Conservation (phyloP, 352 stramenopile genomes). For the Globisporangium spiculum region DNA sequence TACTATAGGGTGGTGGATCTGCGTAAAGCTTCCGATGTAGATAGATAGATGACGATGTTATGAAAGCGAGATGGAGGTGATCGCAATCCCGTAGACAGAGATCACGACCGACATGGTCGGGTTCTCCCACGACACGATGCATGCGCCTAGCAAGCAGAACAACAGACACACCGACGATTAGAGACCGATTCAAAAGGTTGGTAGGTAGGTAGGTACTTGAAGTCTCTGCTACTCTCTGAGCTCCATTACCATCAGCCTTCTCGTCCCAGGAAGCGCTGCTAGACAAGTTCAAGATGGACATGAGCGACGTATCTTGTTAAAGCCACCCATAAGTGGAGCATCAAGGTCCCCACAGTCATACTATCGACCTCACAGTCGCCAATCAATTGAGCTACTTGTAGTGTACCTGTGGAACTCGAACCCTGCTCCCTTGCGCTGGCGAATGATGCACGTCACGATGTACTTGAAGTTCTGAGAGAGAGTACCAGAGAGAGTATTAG, state of each 20-base stretch:
- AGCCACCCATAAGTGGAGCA: too few relatives aligned
- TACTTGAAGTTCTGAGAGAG: conserved; percentile 79
- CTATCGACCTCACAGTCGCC: too few relatives aligned
- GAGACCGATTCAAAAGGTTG: background rate
- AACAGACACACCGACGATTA: background rate
- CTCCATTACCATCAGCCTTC: conserved; percentile 52
- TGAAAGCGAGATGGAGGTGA: conserved; percentile 21
- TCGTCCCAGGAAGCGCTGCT: conserved; percentile 73
- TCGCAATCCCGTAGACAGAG: conserved; percentile 65
- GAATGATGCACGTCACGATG: conserved; percentile 68
- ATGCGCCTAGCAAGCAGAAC: conserved; percentile 34
- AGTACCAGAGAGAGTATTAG: background rate
- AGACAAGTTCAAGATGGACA: background rate
- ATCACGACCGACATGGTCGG: conserved; percentile 61
- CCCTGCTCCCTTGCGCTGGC: conserved; percentile 61
- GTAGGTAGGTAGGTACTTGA: too few relatives aligned
- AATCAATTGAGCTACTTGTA: background rate
- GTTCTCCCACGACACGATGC: conserved; percentile 78
- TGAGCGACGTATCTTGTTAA: background rate
- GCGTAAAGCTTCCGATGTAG: too few relatives aligned
- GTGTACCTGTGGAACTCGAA: conserved; percentile 54
- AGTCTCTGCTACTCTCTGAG: too few relatives aligned
- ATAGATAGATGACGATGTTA: background rate
- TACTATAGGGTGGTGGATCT: background rate
- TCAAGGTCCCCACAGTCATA: too few relatives aligned